Conservation (phyloP, 768 basidiomycete species). For the Plicaturopsis crispa region DNA sequence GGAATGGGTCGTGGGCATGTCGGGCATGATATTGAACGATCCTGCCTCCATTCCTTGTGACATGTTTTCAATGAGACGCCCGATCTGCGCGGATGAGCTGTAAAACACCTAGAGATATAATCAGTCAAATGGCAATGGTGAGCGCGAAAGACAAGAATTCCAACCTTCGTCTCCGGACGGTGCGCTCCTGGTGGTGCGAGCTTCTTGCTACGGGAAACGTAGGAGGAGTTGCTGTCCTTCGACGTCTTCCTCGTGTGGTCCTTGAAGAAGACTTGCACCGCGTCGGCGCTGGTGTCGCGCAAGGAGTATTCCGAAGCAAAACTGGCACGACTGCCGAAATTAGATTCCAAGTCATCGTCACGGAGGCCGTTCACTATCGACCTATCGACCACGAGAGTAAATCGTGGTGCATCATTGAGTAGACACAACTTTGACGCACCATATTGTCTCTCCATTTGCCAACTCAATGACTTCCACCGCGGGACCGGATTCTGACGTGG, state of each 20-base stretch:
- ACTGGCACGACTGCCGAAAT: conserved; percentile 60
- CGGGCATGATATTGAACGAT: conserved; percentile 69
- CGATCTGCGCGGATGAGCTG: conserved; percentile 72
- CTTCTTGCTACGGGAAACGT: conserved; percentile 54
- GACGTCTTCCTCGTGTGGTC: conserved; percentile 65
- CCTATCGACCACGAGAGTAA: conserved; percentile 27
- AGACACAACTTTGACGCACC: conserved; percentile 37
- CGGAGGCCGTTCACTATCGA: conserved; percentile 80
- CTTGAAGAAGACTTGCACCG: conserved; percentile 68
- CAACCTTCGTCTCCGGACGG: conserved; percentile 81
- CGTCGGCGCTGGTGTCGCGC: conserved; percentile 41
- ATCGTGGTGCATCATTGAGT: background rate
- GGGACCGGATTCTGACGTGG: conserved; percentile 40
- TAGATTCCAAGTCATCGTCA: conserved; percentile 65
- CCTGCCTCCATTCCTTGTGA: conserved; percentile 79
- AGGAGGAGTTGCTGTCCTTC: conserved; percentile 52
- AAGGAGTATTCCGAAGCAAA: conserved; percentile 69
- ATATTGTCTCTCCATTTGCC: conserved; percentile 84
- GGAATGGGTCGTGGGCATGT: conserved; percentile 37
- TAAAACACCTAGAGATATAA: conserved; percentile 54
- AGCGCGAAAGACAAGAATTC: conserved; percentile 11
- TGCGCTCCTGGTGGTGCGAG: conserved; percentile 36
- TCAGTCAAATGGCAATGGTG: conserved; percentile 4
- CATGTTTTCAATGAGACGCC: conserved; percentile 75
- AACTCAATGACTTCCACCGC: conserved; percentile 77